Conservation (phyloP, 1,139 yeast genomes). For the Blastobotrys arbuscula region DNA sequence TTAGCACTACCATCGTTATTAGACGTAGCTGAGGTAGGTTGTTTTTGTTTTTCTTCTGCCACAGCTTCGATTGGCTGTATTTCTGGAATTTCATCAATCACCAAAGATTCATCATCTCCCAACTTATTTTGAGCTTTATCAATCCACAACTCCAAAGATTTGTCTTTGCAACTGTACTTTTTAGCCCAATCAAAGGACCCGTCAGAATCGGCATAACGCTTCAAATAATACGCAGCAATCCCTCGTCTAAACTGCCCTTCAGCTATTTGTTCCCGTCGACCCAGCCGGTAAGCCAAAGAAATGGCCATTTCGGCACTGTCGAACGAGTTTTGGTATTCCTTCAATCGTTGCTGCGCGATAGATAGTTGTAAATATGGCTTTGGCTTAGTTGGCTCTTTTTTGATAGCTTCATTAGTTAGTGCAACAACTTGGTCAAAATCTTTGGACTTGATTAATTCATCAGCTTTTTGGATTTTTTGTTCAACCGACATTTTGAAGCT, state of each 20-base stretch:
- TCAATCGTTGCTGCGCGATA: constrained; percentile 50
- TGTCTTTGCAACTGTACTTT: constrained; percentile 42
- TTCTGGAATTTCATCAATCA: constrained; percentile 23
- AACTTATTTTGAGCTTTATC: constrained; percentile 17
- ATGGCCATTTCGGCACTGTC: constrained; percentile 53
- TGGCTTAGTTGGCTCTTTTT: constrained; percentile 43
- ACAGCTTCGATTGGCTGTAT: background rate
- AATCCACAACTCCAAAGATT: constrained; percentile 29
- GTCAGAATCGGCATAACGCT: constrained; percentile 45
- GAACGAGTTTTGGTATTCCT: constrained; percentile 46
- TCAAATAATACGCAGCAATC: constrained; percentile 34
- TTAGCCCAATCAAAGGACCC: constrained; percentile 47
- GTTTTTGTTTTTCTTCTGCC: background rate
- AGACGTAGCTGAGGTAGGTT: background rate
- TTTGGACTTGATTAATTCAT: constrained; percentile 35
- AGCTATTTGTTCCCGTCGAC: constrained; percentile 50
- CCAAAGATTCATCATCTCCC: constrained; percentile 15
- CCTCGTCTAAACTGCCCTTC: constrained; percentile 55
- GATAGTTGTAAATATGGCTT: constrained; percentile 34
- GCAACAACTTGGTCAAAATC: constrained; percentile 37
- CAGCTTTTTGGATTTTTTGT: constrained; percentile 22
- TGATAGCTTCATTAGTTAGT: constrained; percentile 33
- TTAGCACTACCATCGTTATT: background rate
- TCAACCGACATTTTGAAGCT: constrained; percentile 6
- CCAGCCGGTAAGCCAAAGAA: constrained; percentile 46